phyloP scores from a whole-genome alignment of 2,329 filamentous ascomycete genomes.

The Fusarium pseudonygamai region DNA sequence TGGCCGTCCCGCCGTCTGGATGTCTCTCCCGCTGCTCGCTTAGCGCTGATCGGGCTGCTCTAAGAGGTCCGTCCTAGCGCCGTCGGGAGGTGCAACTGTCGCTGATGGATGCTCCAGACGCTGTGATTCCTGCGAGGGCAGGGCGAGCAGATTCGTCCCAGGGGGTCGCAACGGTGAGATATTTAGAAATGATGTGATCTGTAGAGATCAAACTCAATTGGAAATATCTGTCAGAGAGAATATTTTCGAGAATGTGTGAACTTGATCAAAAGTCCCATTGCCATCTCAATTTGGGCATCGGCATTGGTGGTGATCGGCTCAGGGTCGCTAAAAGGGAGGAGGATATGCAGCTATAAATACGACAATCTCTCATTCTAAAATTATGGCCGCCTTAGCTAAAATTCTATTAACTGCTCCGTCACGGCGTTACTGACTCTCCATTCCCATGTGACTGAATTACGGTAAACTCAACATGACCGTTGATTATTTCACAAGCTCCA shows the following conservation, averaged over 20 bases:
- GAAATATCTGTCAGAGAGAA: not conserved
- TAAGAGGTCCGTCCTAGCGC: conserved; percentile 39
- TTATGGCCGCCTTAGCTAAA: conserved; percentile 15
- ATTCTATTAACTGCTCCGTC: not conserved
- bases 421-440: not conserved
- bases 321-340: conserved; percentile 23
- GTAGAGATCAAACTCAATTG: not conserved
- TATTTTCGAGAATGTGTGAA: not conserved
- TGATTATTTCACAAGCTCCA: conserved; percentile 12
- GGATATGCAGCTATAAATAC: conserved; percentile 27
- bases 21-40: conserved; percentile 40
- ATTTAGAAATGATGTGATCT: not conserved
- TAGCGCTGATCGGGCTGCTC: conserved; percentile 43
- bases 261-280: conserved; percentile 5
- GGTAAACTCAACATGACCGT: not conserved
- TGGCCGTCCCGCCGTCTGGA: conserved; percentile 41
- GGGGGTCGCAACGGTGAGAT: conserved; percentile 8
- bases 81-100: conserved; percentile 29
- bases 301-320: conserved; percentile 22
- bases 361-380: conserved; percentile 18
- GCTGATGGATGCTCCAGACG: not conserved
- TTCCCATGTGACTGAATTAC: conserved; percentile 14
- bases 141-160: not conserved
- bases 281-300: conserved; percentile 10
- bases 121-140: conserved; percentile 15